Percentiles rank a stretch among this genome's conserved stretches.
Conservation (phyloP, 78 protist species). For the Polysphondylium violaceum region DNA sequence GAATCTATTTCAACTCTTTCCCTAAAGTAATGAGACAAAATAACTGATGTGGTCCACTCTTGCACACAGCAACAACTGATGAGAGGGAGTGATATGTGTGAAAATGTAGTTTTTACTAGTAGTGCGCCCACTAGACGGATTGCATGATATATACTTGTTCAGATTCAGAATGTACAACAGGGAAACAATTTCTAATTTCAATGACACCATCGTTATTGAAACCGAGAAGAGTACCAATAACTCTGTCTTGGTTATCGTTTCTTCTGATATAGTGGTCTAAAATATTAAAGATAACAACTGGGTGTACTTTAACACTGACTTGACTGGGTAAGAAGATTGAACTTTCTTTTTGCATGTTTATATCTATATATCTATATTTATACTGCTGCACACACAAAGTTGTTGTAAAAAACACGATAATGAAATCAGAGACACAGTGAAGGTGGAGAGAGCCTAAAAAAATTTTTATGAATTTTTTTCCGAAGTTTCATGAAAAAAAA, state of each 20-base stretch:
- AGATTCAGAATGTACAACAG: slow-evolving; percentile 82
- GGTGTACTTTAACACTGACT: slow-evolving; percentile 71
- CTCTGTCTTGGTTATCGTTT: slow-evolving; percentile 79
- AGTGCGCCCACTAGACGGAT: no score
- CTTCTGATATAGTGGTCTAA: slow-evolving; percentile 85
- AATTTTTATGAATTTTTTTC: background rate
- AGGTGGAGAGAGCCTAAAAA: background rate
- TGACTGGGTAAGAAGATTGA: slow-evolving; percentile 64
- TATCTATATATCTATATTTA: background rate
- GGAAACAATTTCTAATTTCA: slow-evolving; percentile 85
- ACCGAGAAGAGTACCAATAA: slow-evolving; percentile 85
- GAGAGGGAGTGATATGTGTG: no score
- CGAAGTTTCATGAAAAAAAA: background rate
- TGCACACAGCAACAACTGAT: no score
- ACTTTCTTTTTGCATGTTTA: slow-evolving; percentile 69
- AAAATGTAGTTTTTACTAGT: no score
- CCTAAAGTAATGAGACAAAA: no score
- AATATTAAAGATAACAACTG: slow-evolving; percentile 82
- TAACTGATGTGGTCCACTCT: no score
- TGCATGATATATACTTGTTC: slow-evolving; percentile 68
- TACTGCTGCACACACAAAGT: background rate
- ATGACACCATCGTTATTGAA: slow-evolving; percentile 82
- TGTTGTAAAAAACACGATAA: background rate
- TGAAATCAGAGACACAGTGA: background rate
- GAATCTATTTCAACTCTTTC: no score